Evolutionary conservation across 345 rosid genomes (phyloP), one percentile per base, ranked within the genome.

Genomic region (Erodium maritimum): DNA sequence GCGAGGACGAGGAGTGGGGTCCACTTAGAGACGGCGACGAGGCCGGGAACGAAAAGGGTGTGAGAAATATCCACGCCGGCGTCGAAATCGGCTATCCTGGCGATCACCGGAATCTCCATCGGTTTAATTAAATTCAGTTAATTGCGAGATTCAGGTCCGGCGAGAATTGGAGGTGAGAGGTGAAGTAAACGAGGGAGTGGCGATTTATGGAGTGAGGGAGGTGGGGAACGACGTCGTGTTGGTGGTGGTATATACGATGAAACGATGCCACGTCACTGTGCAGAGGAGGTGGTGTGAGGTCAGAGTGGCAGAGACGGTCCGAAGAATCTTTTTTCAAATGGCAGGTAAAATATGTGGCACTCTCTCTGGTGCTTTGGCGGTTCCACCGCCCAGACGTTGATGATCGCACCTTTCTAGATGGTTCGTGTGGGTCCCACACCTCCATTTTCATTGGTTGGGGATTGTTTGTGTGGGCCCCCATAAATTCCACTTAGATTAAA

Each of bases 61-160:
- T 33, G 34, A 20, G 65, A 65, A 23, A 58, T 37, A 8, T 59
- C 55, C 19, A 29, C 17, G 48, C 48, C 48, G 48, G 61, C 60
- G 55, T 90, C 85, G 48, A 87, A 77, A 54, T 87, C 85, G 60
- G 70, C 69, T 56, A 90, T 74, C 57, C 87, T 72, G 56, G 80
- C 73, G 33, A 83, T 69, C 7, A 87, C 80, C 1, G 90, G 82
- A 17, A 87, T 75, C 59, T 87, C 90, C 95, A 90, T 86, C 48
- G 48, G 14, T 42, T 42, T 10, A 42, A 11, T 29, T 29, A 3
- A 42, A 10, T 42, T 42, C 16, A 42, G 17, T 0, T 42, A 52
- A 29, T 37, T 8, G 3, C n/a, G n/a, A n/a, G n/a, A n/a, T n/a
- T n/a, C n/a, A n/a, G n/a, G n/a, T n/a, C n/a, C n/a, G n/a, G n/a